Base-by-base conservation (phyloP, 495 filamentous ascomycete species). In the Xylaria curta region DNA sequence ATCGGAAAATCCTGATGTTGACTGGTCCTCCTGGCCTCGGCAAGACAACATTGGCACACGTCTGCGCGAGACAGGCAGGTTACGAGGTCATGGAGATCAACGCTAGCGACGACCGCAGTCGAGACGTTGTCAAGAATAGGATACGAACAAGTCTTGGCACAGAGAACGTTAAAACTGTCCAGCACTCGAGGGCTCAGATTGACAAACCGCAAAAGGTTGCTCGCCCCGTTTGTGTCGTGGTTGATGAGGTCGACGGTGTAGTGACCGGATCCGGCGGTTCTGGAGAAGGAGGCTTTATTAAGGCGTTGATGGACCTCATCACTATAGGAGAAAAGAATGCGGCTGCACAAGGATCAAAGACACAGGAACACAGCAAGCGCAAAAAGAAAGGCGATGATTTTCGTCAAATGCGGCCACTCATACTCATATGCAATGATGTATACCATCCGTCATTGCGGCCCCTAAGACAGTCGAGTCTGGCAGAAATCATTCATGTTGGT, bases 391-490 rank as follows among this genome's bases (percentile, higher is more conserved):
- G 90, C 0, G 94, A 97, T 73, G 89, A 89, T 49, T 99, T 98
- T 79, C 87, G 91, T 36, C 87, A 97, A 66, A 87, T 95, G 81
- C 88, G 96, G 60, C 96, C 96, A 0, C 84, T 99, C 44, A 94
- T 99, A 70, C 81, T 98, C 36, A 94, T 99, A 70, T 99, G 96
- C 86, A 99, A 99, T 72, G 96, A 99, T 81, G 88, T 97, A n/a
- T 99, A 99, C 79, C 93, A 97, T 75, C 88, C 96, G 28, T 93
- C 94, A 67, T 86, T 99, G 33, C 89, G 93, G 13, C 93, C 92
- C 24, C 87, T 99, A 21, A 89, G 96, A 36, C 90, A 93, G 66
- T 93, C 93, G 0, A 89, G 86, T 21, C 82, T 92, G 44, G 96
- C 95, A 2, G 96, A 99, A 79, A 89, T 97, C 42, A 91, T 99